A percentile compares a stretch with the other conserved stretches of the same genome.
Evolutionary conservation across 176 grass and related monocot genomes (phyloP).

Genomic region (Pontederia crassipes): DNA sequence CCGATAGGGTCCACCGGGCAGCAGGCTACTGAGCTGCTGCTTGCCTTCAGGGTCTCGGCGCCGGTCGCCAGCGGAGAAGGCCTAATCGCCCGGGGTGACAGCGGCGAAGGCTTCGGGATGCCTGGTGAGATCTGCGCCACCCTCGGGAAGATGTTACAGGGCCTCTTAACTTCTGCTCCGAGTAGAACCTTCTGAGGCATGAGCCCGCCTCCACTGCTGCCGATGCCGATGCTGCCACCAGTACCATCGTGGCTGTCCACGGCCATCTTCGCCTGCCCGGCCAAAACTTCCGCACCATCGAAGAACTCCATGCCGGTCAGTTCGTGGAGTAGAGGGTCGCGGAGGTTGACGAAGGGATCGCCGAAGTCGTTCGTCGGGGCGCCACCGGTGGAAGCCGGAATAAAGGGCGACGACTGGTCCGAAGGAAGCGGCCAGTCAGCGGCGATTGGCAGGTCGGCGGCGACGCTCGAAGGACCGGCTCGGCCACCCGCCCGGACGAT

Average conservation of each 20-base stretch:
- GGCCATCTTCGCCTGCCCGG: background rate
- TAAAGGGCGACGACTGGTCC: background rate
- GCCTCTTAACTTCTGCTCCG: constrained; percentile 8
- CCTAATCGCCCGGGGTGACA: background rate
- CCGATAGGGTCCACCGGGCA: too few relatives aligned
- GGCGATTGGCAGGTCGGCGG: background rate
- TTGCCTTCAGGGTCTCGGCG: background rate
- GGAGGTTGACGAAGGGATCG: background rate
- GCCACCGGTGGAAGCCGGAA: background rate
- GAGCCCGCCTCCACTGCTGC: too few relatives aligned
- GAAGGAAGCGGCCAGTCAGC: constrained; percentile 3
- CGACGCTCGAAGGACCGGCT: background rate
- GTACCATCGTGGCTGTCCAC: too few relatives aligned
- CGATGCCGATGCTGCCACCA: too few relatives aligned
- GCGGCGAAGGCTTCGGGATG: background rate
- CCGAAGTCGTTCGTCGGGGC: background rate
- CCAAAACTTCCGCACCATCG: background rate
- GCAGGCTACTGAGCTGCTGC: too few relatives aligned
- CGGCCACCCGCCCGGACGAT: background rate
- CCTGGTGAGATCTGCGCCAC: background rate
- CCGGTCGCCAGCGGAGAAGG: too few relatives aligned
- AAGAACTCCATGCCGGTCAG: constrained; percentile 34
- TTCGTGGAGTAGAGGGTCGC: constrained; percentile 37
- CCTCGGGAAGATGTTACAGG: constrained; percentile 55
- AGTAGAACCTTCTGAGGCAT: background rate